Conservation (phyloP, 805 yeast species). For the Teunomyces funiuensis region DNA sequence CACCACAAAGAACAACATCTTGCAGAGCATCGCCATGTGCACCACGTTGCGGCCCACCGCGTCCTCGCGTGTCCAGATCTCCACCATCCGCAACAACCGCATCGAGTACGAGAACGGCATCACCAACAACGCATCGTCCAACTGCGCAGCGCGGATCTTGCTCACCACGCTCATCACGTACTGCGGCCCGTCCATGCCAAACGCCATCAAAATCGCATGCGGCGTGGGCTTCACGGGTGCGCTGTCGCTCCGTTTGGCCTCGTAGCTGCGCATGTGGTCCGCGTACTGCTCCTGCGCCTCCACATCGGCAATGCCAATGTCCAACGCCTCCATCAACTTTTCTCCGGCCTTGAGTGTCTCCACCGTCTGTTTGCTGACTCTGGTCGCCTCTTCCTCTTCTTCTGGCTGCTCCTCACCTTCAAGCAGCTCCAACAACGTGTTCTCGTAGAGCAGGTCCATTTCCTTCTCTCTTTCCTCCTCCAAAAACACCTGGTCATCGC, state of each 20-base stretch:
- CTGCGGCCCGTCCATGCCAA: constrained; percentile 67
- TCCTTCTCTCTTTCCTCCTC: constrained; percentile 97
- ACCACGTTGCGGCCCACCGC: constrained; percentile 42
- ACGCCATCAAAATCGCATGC: constrained; percentile 72
- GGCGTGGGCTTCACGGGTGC: constrained; percentile 62
- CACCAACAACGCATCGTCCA: constrained; percentile 90
- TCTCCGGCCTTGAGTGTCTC: constrained; percentile 96
- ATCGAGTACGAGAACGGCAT: constrained; percentile 84
- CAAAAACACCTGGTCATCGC: constrained; percentile 91
- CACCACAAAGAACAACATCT: constrained; percentile 73
- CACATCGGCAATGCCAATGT: constrained; percentile 72
- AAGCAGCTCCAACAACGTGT: constrained; percentile 68
- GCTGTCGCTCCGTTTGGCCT: constrained; percentile 43
- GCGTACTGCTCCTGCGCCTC: constrained; percentile 54
- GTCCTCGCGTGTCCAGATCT: constrained; percentile 62
- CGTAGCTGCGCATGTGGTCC: constrained; percentile 33
- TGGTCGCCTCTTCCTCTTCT: constrained; percentile 42
- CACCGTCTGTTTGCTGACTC: constrained; percentile 77
- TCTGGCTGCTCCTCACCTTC: constrained; percentile 49
- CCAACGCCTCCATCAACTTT: constrained; percentile 86
- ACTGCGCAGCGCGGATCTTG: constrained; percentile 76
- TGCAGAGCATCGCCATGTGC: constrained; percentile 65
- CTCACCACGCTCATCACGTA: constrained; percentile 72
- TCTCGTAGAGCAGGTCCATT: constrained; percentile 87
- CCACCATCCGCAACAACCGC: constrained; percentile 69